Base-by-base conservation (phyloP, 768 basidiomycete genomes). In the Jaapia argillacea region DNA sequence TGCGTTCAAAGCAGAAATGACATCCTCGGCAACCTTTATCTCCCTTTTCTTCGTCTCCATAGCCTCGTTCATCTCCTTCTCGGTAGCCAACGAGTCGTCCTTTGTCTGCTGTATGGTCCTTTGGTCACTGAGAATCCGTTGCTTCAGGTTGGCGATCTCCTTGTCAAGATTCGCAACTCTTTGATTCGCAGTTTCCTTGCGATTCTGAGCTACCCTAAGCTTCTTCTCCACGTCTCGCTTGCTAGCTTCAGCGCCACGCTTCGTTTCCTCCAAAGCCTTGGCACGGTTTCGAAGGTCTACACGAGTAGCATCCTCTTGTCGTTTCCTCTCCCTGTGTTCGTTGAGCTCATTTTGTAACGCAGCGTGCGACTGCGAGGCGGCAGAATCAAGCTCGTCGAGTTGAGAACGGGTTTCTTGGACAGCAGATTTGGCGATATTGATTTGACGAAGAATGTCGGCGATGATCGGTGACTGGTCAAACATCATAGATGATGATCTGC, bases 221-320 rank as follows among this genome's bases (percentile, higher is more conserved):
- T 81, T 81, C 68, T 87, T 91, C 63, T 98, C 94, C 3, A 84
- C 89, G 38, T 97, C 93, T 36, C 79, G 74, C 57, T 79, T 85
- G 41, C 69, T 62, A 41, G 75, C 69, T 62, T 99, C 96, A 7
- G 91, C 89, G 23, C 68, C 68, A 24, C 94, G 81, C 61, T 83
- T 86, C 43, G 77, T 67, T 58, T 99, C 94, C 51, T 99, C 94
- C 2, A 97, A 67, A 2, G 69, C 59, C 63, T 93, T 94, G 39
- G 85, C 86, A 40, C 82, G 80, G n/a, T 72, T 60, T 60, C 90
- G 92, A 44, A 87, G 65, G 56, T 96, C 92, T 20, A 73, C 62
- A 41, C 87, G 76, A 20, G 75, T 73, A 3, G 69, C 68, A 53
- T 99, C 94, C 58, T 98, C 94, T 49, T 82, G 75, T 31, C 82